Evolutionary conservation across 495 filamentous ascomycete genomes (phyloP), one percentile per base, ranked within the genome.

Genomic region (Tetracladium marchalianum): DNA sequence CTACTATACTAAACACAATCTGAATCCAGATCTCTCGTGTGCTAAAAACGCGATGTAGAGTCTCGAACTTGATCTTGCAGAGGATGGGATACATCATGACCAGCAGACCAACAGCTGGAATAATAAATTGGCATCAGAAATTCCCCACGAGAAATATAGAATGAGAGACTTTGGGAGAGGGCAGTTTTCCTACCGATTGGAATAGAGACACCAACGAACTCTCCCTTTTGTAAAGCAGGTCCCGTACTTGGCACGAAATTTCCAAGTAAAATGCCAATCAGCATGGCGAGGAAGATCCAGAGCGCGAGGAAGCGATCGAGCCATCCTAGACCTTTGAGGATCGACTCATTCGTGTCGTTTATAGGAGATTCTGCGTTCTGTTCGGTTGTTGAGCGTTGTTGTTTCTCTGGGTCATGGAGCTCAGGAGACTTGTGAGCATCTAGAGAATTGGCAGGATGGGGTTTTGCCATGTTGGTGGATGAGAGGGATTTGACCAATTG

Each of bases 261-360:
- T 9, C 85, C 86, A 1, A 93, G 65, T 5, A 90, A 69, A 47
- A 92, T 81, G 12, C 87, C 88, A 33, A 89, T 63, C 0, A 72
- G 71, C 82, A 94, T 93, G 19, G 85, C 85, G 6, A 92, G 77
- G 34, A 94, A 73, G 57, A 93, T 92, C 87, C 88, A 92, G 5
- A 89, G 11, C 4, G 82, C 86, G 0, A 90, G 80, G 62, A 87
- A 83, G 12, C 81, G 76, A 60, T 92, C 84, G 11, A 92, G 72
- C 46, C 73, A 74, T 6, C 76, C 78, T 12, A 92, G 71, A 37
- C 72, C 43, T 35, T 68, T 72, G 63, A 75, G 71, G 10, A 56
- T 60, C 1, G 70, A 72, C 6, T 44, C 41, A 12, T 34, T 43
- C 5, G 38, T 40, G 19, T 40, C 22, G 7, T 27, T 27, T 27